Evolutionary conservation across 345 rosid species (phyloP).

Genomic region (Punica granatum): DNA sequence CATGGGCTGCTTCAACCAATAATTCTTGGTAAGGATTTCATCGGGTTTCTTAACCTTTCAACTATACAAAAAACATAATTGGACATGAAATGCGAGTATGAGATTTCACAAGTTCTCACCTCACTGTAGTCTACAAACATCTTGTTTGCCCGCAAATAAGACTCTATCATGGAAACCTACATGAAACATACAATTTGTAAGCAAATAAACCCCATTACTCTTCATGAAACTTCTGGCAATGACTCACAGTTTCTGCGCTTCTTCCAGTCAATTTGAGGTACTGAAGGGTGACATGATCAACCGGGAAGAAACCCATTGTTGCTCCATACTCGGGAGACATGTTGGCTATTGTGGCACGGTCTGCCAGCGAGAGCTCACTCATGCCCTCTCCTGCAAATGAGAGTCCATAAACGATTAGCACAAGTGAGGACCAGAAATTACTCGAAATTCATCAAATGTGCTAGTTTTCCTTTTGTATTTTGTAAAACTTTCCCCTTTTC

Average conservation of each 20-base stretch:
- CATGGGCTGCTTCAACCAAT: conserved; percentile 40
- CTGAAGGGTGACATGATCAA: conserved; percentile 86
- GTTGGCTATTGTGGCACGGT: conserved; percentile 94
- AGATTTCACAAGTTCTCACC: conserved; percentile 27
- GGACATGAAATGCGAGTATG: not conserved
- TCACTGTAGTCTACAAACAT: conserved; percentile 89
- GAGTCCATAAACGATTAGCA: conserved; percentile 4
- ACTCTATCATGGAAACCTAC: conserved; percentile 76
- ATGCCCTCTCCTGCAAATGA: conserved; percentile 65
- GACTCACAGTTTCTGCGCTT: conserved; percentile 61
- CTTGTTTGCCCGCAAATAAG: conserved; percentile 77
- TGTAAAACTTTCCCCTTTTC: not conserved
- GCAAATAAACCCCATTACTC: not conserved
- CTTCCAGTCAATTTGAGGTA: conserved; percentile 82
- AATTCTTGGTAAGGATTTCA: conserved; percentile 3
- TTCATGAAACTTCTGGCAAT: not conserved
- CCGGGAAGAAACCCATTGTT: conserved; percentile 98
- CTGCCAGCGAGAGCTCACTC: conserved; percentile 88
- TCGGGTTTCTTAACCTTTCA: not conserved
- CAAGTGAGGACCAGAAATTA: not conserved
- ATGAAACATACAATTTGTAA: conserved; percentile 10
- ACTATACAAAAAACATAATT: not conserved
- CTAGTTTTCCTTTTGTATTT: not conserved
- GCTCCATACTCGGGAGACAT: conserved; percentile 99
- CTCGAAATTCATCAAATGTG: too few relatives aligned